Evolutionary conservation across 441 rosid genomes (phyloP), one percentile per base, ranked within the genome.

Genomic region (Adansonia gregorii): DNA sequence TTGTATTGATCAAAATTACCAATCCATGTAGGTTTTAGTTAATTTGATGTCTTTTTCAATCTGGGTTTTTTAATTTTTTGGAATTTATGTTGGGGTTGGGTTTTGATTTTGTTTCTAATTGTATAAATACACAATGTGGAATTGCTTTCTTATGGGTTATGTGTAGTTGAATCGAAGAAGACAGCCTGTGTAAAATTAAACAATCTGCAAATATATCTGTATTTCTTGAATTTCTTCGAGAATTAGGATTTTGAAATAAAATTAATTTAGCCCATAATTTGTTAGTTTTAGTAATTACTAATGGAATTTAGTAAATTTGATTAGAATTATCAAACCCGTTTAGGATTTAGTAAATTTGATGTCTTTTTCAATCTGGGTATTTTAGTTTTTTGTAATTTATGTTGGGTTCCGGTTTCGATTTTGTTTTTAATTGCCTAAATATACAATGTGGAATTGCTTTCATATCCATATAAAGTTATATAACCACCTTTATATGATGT

Each of bases 331-430:
- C 8, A 66, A 24, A 14, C 48, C 54, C 67, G 4, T 67, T 20
- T 66, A 48, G 66, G 58, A 74, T 54, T 76, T 65, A 22, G 73
- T 58, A 7, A 22, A 11, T 58, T 69, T 68, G 68, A 59, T 56
- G 31, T n/a, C 1, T 56, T 51, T 65, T 52, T n/a, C 39, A 19
- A 27, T 67, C 14, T 65, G 63, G 27, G 35, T 65, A 24, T 65
- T 8, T 55, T 11, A 19, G 52, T 67, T 54, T 69, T 52, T 31
- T 41, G 14, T 8, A 52, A 49, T 46, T 61, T n/a, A 48, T 24
- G 48, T 74, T 74, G 46, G 43, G 10, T 27, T 75, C 64, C 6
- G 3, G 43, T 17, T 49, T 41, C 39, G 61, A 49, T 64, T 72
- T 56, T 64, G 11, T 64, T 61, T 75, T n/a, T 31, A 15, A 27